Percentiles rank a stretch among this genome's conserved stretches.
These are phyloP conservation scores for Nevesoporus exiguus DNA, from an alignment of 768 basidiomycete species.

Conservation along the genomic window DNA sequence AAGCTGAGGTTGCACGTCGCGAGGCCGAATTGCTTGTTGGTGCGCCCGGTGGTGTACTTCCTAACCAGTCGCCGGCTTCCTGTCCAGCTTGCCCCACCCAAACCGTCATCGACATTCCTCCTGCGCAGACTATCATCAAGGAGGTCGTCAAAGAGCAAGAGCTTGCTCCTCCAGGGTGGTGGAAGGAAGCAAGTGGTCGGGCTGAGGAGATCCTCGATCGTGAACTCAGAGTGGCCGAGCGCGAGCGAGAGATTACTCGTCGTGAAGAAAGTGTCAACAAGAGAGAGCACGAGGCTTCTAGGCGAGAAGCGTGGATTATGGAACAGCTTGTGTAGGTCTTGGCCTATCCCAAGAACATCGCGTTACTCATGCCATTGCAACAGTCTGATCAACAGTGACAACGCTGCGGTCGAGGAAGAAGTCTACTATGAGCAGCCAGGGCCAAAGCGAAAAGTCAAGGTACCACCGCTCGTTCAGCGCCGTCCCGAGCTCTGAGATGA, in stretches of 20 bases:
- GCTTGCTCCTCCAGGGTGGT: constrained; percentile 78
- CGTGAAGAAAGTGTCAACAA: constrained; percentile 85
- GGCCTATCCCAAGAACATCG: not conserved
- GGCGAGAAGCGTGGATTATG: constrained; percentile 90
- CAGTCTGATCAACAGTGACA: constrained; percentile 69
- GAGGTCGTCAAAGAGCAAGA: constrained; percentile 83
- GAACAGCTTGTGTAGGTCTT: constrained; percentile 79
- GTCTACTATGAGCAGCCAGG: constrained; percentile 70
- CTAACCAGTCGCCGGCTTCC: constrained; percentile 45
- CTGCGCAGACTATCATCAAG: constrained; percentile 80
- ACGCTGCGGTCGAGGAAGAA: constrained; percentile 71
- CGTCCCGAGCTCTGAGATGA: constrained; percentile 95
- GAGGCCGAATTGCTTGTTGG: constrained; percentile 83
- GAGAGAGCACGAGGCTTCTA: constrained; percentile 80
- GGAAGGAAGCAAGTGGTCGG: constrained; percentile 60
- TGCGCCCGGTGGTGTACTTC: constrained; percentile 76
- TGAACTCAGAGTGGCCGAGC: constrained; percentile 79
- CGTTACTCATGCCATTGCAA: constrained; percentile 6
- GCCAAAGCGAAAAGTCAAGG: constrained; percentile 81
- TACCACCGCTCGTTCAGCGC: constrained; percentile 79
- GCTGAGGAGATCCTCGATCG: constrained; percentile 81
- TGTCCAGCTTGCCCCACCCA: constrained; percentile 60
- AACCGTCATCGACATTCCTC: constrained; percentile 53
- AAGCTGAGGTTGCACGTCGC: constrained; percentile 85
- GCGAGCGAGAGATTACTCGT: constrained; percentile 82